Conservation (phyloP, 2,329 filamentous ascomycete genomes). For the Colletotrichum sansevieriae region DNA sequence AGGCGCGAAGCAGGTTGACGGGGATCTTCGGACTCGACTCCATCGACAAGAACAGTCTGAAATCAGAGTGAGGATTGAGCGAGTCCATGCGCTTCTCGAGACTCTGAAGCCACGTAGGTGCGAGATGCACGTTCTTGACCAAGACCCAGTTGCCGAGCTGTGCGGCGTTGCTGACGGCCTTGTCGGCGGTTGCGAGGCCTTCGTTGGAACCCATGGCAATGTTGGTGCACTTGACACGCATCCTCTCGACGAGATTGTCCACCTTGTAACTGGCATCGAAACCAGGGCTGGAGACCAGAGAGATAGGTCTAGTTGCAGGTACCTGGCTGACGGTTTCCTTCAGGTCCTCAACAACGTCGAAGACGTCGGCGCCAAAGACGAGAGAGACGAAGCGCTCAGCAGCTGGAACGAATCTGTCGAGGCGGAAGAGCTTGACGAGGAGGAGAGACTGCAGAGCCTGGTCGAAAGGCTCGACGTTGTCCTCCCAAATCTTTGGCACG, state of each 20-base stretch:
- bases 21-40: constrained; percentile 97
- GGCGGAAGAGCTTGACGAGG: constrained; percentile 92
- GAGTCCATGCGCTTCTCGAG: constrained; percentile 97
- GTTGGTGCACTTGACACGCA: constrained; percentile 87
- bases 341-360: constrained; percentile 88
- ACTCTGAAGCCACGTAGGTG: constrained; percentile 95
- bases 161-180: constrained; percentile 92
- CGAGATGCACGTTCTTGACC: constrained; percentile 98
- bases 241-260: constrained; percentile 90
- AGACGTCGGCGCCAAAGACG: constrained; percentile 86
- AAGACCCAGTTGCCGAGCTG: constrained; percentile 95
- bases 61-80: constrained; percentile 92
- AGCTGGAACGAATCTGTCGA: constrained; percentile 93
- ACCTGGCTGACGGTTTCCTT: constrained; percentile 88
- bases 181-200: constrained; percentile 91
- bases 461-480: constrained; percentile 74
- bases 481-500: constrained; percentile 82
- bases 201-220: constrained; percentile 99
- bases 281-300: constrained; percentile 92
- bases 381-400: constrained; percentile 90
- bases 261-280: constrained; percentile 99
- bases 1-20: constrained; percentile 93
- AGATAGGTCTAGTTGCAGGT: constrained; percentile 85
- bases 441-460: constrained; percentile 86
- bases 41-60: constrained; percentile 97